These are phyloP conservation scores for Solanum chaucha DNA, from an alignment of 257 asterid species.

Conservation along the genomic window DNA sequence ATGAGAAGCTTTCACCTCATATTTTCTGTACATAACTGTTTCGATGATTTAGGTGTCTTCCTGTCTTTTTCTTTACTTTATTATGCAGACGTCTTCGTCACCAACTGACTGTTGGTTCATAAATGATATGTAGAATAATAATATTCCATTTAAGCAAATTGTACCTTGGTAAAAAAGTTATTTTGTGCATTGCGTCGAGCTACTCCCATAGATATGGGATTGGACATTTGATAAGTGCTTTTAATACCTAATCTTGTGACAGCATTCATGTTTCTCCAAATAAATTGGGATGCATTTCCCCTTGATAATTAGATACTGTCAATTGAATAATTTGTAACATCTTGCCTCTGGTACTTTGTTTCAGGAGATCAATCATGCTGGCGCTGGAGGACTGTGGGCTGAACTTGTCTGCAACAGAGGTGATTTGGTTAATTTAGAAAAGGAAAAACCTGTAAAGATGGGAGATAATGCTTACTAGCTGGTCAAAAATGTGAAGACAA, in stretches of 20 bases:
- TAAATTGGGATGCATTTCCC: background rate
- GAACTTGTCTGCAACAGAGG: slow-evolving; percentile 96
- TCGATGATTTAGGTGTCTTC: background rate
- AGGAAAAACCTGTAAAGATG: background rate
- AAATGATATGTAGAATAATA: background rate
- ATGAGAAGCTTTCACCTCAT: background rate
- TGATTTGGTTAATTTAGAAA: slow-evolving; percentile 7
- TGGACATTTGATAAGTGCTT: background rate
- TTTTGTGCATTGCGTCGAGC: background rate
- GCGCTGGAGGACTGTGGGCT: slow-evolving; percentile 98
- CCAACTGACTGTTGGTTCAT: background rate
- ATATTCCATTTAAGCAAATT: background rate
- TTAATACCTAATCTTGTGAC: background rate
- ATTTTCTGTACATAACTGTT: background rate
- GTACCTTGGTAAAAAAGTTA: background rate
- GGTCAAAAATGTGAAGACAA: background rate
- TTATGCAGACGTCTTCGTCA: background rate
- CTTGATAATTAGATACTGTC: background rate
- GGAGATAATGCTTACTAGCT: background rate
- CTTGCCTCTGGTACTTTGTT: background rate
- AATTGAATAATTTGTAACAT: background rate
- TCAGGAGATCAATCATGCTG: slow-evolving; percentile 99
- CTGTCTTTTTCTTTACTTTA: background rate
- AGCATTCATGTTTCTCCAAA: background rate
- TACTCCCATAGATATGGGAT: background rate